Evolutionary conservation across 75 land plant species (phyloP).

Genomic region (Cryptomeria japonica): DNA sequence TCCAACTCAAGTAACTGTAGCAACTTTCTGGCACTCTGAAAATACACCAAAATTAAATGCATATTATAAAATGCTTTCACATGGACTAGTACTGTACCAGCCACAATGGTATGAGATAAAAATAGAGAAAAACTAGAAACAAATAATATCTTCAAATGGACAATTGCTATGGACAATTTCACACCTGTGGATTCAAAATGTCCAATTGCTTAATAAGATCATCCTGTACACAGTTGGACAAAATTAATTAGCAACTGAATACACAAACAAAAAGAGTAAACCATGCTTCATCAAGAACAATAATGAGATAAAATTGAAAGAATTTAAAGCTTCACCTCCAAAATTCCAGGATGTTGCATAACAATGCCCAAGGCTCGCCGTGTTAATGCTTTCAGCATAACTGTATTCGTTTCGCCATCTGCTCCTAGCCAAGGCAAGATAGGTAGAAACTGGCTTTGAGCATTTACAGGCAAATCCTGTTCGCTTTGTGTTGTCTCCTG

Average conservation of each 20-base stretch:
- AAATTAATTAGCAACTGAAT: not conserved
- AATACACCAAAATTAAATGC: not conserved
- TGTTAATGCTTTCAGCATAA: slow-evolving; percentile 49
- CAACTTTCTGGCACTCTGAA: slow-evolving; percentile 75
- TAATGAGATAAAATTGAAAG: not conserved
- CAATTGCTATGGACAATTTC: not conserved
- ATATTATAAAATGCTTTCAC: not conserved
- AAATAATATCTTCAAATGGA: not conserved
- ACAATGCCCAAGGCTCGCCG: slow-evolving; percentile 84
- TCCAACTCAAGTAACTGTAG: slow-evolving; percentile 68
- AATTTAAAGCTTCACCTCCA: slow-evolving; percentile 57
- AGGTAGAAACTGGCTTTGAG: slow-evolving; percentile 27
- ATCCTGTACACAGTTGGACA: slow-evolving; percentile 38
- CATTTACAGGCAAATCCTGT: not conserved
- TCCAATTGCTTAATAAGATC: slow-evolving; percentile 53
- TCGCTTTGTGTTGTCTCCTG: not conserved
- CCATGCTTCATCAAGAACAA: not conserved
- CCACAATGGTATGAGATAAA: not conserved
- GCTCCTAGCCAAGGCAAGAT: slow-evolving; percentile 94
- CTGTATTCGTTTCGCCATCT: slow-evolving; percentile 64
- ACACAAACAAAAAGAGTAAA: not conserved
- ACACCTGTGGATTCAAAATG: slow-evolving; percentile 85
- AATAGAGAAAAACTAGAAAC: not conserved
- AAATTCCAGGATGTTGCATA: slow-evolving; percentile 90
- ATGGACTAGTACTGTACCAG: not conserved